Conservation (phyloP, 2,329 filamentous ascomycete genomes). For the Alternaria longipes region DNA sequence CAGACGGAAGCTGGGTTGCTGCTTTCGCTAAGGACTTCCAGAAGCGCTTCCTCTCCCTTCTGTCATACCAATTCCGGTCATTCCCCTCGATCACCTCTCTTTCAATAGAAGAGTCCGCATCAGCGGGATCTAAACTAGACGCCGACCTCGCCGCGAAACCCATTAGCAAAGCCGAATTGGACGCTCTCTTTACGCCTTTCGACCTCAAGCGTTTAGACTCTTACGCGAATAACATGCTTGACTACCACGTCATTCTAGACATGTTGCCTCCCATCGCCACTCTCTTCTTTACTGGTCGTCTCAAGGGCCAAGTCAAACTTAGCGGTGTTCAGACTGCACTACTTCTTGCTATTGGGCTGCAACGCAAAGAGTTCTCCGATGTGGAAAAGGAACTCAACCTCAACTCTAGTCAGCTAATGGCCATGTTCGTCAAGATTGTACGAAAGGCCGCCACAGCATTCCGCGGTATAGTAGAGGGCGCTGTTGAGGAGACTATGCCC, state of each 20-base stretch:
- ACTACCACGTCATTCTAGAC: slow-evolving; percentile 97
- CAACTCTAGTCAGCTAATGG: slow-evolving; percentile 80
- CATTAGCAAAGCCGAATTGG: slow-evolving; percentile 79
- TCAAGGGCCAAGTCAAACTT: slow-evolving; percentile 73
- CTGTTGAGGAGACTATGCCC: slow-evolving; percentile 61
- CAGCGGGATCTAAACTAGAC: slow-evolving; percentile 74
- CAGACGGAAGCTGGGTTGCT: slow-evolving; percentile 83
- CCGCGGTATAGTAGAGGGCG: slow-evolving; percentile 75
- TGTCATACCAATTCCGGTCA: slow-evolving; percentile 90
- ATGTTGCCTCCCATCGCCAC: slow-evolving; percentile 83
- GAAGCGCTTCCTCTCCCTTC: slow-evolving; percentile 84
- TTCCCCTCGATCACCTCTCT: slow-evolving; percentile 83
- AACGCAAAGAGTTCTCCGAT: slow-evolving; percentile 85
- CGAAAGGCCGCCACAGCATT: slow-evolving; percentile 87
- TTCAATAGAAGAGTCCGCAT: slow-evolving; percentile 87
- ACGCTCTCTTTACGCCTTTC: slow-evolving; percentile 82
- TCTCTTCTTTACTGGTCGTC: slow-evolving; percentile 83
- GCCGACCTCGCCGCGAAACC: slow-evolving; percentile 59
- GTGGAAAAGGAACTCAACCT: slow-evolving; percentile 81
- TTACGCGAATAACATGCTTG: slow-evolving; percentile 95
- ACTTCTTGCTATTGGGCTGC: slow-evolving; percentile 84
- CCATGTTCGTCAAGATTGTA: slow-evolving; percentile 97
- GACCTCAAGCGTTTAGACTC: slow-evolving; percentile 94
- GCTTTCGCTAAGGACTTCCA: slow-evolving; percentile 95
- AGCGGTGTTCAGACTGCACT: slow-evolving; percentile 87